phyloP scores from a whole-genome alignment of 768 basidiomycete genomes.

The Hysterangium stoloniferum region DNA sequence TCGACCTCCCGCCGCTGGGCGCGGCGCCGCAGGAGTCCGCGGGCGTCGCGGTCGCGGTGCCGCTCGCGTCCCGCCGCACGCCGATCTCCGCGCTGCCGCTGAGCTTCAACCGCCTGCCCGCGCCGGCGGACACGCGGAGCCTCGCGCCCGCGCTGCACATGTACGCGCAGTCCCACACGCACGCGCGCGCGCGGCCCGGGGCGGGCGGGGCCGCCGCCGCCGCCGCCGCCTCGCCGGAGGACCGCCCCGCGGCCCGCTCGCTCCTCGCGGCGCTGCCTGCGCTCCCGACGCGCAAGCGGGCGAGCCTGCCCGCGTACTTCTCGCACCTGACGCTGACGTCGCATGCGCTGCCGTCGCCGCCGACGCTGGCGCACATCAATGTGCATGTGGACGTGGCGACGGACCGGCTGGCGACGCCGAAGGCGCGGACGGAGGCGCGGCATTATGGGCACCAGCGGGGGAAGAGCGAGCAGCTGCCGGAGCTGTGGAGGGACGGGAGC shows the following conservation, averaged over 20 bases:
- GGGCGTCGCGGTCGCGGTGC: constrained; percentile 30
- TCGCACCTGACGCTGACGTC: constrained; percentile 39
- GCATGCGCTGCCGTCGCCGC: constrained; percentile 3
- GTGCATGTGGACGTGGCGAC: neutral
- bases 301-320: constrained; percentile 69
- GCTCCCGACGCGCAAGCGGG: constrained; percentile 50
- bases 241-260: constrained; percentile 16
- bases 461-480: constrained; percentile 1
- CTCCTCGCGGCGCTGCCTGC: constrained; percentile 23
- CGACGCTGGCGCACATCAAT: neutral
- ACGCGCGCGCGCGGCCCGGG: constrained; percentile 36
- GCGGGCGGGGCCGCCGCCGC: constrained; percentile 32
- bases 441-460: neutral
- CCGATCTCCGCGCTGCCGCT: constrained; percentile 5
- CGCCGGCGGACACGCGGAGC: constrained; percentile 49
- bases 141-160: constrained; percentile 56
- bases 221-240: no score
- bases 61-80: constrained; percentile 26
- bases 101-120: constrained; percentile 25
- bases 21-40: constrained; percentile 19
- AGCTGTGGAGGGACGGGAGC: neutral
- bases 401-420: neutral
- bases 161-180: constrained; percentile 27
- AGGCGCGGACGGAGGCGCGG: neutral
- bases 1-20: constrained; percentile 1